Evolutionary conservation across 2,329 filamentous ascomycete genomes (phyloP), one percentile per base, ranked within the genome.

Genomic region (Phaeosphaeria sp.): DNA sequence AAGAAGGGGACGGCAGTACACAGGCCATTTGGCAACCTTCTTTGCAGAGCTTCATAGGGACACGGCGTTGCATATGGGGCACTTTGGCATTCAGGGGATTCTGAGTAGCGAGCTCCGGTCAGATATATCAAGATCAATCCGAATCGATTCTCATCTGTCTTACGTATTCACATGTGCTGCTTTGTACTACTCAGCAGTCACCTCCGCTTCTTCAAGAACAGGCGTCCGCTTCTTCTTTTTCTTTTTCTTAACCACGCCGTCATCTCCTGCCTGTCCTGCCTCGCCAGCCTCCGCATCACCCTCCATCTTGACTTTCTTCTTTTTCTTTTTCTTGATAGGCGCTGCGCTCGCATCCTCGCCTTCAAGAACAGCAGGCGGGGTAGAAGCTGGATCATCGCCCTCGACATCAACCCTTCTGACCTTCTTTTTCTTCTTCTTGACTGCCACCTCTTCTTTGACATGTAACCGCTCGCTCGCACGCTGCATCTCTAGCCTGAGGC

Each of bases 401-500:
- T 83, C 7, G 82, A 89, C n/a, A 77, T 62, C 67, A 63, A 59
- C 72, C 56, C 67, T 77, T 65, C 75, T 76, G 30, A 70, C 73
- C 66, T 81, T 84, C 69, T 80, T 83, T 77, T 84, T 85, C 77
- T 86, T 88, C 69, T 81, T 83, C 78, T 80, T 87, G 3, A 92
- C 85, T 1, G 90, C 83, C 0, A 84, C 86, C 69, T 90, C 89
- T 2, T 80, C 89, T 67, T 88, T 88, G 20, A 89, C 85, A 65
- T 90, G 85, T 39, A 93, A 88, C 54, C 90, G 82, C 78, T 93
- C 91, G 68, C 89, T 91, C 39, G 88, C 89, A 55, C 90, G 82
- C 78, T 93, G 91, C 93, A 98, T 97, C 78, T 97, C 92, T 55
- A 97, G 81, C 52, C 95, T 84, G 58, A 96, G 80, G 51, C 89